Evolutionary conservation across 2,329 filamentous ascomycete genomes (phyloP).

Genomic region (Fusarium xylarioides): DNA sequence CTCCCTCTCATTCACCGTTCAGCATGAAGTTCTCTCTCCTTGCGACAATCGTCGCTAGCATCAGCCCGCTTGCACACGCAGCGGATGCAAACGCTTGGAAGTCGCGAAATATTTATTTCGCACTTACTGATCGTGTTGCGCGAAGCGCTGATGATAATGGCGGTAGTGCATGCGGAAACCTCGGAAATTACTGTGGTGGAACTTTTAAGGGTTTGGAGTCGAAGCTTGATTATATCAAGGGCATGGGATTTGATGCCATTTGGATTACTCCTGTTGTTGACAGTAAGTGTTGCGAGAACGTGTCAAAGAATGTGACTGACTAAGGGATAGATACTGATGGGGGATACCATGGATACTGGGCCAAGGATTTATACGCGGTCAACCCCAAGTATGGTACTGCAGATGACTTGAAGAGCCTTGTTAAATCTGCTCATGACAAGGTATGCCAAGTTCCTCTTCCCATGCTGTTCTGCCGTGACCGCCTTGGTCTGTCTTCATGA

Average conservation of each 20-base stretch:
- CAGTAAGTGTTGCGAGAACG: conserved; percentile 40
- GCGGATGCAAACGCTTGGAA: conserved; percentile 58
- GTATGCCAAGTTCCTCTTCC: neutral
- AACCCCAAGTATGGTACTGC: conserved; percentile 25
- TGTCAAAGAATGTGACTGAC: neutral
- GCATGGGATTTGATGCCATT: conserved; percentile 67
- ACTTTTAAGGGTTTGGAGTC: conserved; percentile 67
- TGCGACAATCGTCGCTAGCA: conserved; percentile 11
- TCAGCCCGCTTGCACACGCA: conserved; percentile 14
- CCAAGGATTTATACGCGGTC: conserved; percentile 19
- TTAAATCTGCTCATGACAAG: conserved; percentile 27
- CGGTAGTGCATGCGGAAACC: conserved; percentile 53
- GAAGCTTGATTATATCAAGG: conserved; percentile 70
- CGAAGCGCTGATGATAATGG: conserved; percentile 54
- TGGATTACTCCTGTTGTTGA: conserved; percentile 67
- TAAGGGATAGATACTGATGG: neutral
- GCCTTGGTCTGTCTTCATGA: rapidly evolving
- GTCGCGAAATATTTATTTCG: conserved; percentile 66
- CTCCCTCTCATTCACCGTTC: too few species aligned
- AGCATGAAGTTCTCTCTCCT: conserved; percentile 13
- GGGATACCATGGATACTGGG: conserved; percentile 37
- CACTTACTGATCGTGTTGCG: conserved; percentile 65
- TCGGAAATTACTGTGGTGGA: conserved; percentile 67
- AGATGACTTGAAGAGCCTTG: conserved; percentile 22
- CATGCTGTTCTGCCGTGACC: neutral